Evolutionary conservation across 163 green algal species (phyloP).

Genomic region (Prototheca wickerhamii): DNA sequence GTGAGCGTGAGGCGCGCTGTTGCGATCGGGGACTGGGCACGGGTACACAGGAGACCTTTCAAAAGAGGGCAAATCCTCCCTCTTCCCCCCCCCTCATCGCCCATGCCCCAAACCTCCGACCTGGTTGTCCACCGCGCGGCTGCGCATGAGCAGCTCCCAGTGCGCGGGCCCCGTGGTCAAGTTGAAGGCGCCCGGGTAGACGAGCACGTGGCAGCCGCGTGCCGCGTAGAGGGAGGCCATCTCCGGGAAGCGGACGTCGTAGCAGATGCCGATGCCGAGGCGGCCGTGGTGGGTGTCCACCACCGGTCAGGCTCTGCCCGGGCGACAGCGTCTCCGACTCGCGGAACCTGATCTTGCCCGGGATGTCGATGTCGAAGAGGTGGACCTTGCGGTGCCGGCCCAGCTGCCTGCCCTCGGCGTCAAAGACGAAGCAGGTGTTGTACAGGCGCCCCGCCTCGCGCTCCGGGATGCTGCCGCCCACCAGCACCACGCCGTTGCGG

Average conservation of each 20-base stretch:
- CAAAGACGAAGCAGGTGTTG: constrained; percentile 94
- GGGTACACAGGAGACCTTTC: no score
- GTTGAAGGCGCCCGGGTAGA: constrained; percentile 94
- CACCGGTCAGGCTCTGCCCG: constrained; percentile 43
- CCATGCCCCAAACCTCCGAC: no score
- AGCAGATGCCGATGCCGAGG: constrained; percentile 93
- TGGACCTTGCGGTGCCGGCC: constrained; percentile 84
- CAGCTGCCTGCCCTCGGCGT: constrained; percentile 60
- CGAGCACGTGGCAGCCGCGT: constrained; percentile 60
- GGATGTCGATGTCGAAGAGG: constrained; percentile 97
- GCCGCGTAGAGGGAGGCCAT: constrained; percentile 75
- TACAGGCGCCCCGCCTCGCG: constrained; percentile 47
- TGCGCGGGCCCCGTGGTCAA: constrained; percentile 87
- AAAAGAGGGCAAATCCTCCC: background rate
- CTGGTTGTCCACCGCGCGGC: constrained; percentile 89
- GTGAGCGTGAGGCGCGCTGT: no score
- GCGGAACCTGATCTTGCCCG: constrained; percentile 92
- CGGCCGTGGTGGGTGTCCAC: constrained; percentile 50
- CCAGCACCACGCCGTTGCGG: constrained; percentile 36
- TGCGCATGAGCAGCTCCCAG: constrained; percentile 87
- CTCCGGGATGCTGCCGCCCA: constrained; percentile 89
- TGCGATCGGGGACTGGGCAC: no score
- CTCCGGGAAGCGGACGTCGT: constrained; percentile 95
- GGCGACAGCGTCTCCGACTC: constrained; percentile 83
- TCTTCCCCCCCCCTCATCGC: no score